Percentiles rank a stretch among this genome's conserved stretches.
These are phyloP conservation scores for Rhizopogon vinicolor DNA, from an alignment of 768 basidiomycete species.

Conservation along the genomic window DNA sequence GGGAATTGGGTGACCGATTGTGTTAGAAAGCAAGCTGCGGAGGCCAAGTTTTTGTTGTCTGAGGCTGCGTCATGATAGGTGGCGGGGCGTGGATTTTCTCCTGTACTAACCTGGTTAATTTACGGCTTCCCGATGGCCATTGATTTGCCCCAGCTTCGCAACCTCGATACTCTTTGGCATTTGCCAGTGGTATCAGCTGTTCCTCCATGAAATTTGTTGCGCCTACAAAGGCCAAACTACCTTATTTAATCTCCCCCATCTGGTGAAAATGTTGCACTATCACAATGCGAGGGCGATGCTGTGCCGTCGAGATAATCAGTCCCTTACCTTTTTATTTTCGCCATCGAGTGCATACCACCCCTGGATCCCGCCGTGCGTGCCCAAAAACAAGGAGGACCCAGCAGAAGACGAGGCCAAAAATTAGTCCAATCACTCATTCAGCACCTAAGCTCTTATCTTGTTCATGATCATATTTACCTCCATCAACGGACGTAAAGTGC, in stretches of 20 bases:
- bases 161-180: not conserved
- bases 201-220: not conserved
- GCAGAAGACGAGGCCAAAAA: not conserved
- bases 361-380: not conserved
- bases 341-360: not conserved
- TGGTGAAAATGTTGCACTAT: not conserved
- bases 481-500: not conserved
- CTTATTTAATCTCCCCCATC: not conserved
- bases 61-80: not conserved
- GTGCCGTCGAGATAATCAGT: not conserved
- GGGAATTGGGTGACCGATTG: not conserved
- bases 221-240: not conserved
- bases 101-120: slow-evolving; percentile 1
- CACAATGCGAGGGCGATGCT: not conserved
- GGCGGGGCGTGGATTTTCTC: not conserved
- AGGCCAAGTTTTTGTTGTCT: not conserved
- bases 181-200: not conserved
- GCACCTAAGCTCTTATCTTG: not conserved
- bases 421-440: no score
- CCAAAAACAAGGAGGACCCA: not conserved
- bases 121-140: not conserved
- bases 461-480: not conserved
- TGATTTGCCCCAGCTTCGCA: not conserved
- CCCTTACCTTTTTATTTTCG: not conserved
- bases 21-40: not conserved